Evolutionary conservation across 495 filamentous ascomycete genomes (phyloP), one percentile per base, ranked within the genome.

Genomic region (Aspergillus heteromorphus): DNA sequence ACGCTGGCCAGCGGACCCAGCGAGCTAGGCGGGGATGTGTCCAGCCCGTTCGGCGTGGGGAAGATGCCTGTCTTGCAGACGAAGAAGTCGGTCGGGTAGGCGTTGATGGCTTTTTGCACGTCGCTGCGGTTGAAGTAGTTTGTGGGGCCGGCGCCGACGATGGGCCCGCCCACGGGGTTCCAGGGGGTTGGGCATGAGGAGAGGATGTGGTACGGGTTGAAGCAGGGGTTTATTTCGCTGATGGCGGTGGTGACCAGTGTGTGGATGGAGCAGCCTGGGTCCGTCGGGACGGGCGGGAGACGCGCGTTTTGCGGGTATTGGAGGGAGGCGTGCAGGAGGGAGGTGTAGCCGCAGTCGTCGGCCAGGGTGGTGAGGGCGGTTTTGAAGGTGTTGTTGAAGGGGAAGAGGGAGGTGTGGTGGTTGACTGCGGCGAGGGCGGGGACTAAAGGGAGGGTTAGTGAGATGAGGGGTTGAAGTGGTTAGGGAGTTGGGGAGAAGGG

Each of bases 91-190:
- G 74, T 73, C 0, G 68, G 52, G 0, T 86, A 87, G n/a, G 83
- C 84, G 58, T 92, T 81, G 54, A 91, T 83, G n/a, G 86, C 87
- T 9, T 74, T 66, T 49, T 91, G 83, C 6, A 93, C 89, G 56
- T 89, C 87, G 4, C 74, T 75, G 20, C 85, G 78, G 69, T 92
- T 87, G 74, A 93, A 92, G 75, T 92, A 92, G 45, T 87, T 72
- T 16, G 68, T 58, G 0, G 82, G 75, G 10, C 84, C 83, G 6
- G 64, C 66, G 0, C 79, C 82, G 1, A 77, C 57, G 10, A 84
- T 84, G 0, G 86, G 83, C 65, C 88, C 91, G 18, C 87, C 89
- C 40, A 92, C 81, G 0, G 85, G 80, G 55, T 87, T 81, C 82
- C 80, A 90, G 1, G 86, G 75, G 38, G 84, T 66, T 0, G 89